phyloP scores from a whole-genome alignment of 78 protist species.

The Tieghemostelium lacteum region DNA sequence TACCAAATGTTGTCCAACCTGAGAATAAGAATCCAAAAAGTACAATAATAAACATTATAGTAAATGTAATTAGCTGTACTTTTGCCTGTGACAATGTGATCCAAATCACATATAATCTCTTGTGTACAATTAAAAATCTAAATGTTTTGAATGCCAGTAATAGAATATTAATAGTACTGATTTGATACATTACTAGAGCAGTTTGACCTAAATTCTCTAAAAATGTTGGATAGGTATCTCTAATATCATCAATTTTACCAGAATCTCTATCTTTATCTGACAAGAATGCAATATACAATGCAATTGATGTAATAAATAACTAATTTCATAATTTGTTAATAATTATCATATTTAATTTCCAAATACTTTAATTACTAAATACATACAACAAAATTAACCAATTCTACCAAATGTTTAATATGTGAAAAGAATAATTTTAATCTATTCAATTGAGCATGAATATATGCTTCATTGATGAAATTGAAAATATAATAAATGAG shows the following conservation, averaged over 20 bases:
- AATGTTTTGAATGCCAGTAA: constrained; percentile 75
- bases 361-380: not conserved
- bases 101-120: constrained; percentile 53
- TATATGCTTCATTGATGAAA: constrained; percentile 56
- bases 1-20: constrained; percentile 72
- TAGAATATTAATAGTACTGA: constrained; percentile 37
- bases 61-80: constrained; percentile 66
- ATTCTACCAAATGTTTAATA: constrained; percentile 34
- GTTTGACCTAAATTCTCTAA: constrained; percentile 10
- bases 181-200: constrained; percentile 26
- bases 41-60: constrained; percentile 61
- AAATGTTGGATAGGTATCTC: not conserved
- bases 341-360: not conserved
- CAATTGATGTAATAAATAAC: constrained; percentile 18
- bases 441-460: constrained; percentile 37
- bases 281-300: constrained; percentile 12
- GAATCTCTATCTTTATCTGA: not conserved
- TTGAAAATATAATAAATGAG: constrained; percentile 12
- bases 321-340: not conserved
- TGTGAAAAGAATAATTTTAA: not conserved
- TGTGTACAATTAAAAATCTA: constrained; percentile 60
- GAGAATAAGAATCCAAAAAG: constrained; percentile 57
- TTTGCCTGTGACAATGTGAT: constrained; percentile 61
- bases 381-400: constrained; percentile 40
- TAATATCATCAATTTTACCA: not conserved